phyloP scores from a whole-genome alignment of 2,329 filamentous ascomycete species.

The Alternaria conjuncta region DNA sequence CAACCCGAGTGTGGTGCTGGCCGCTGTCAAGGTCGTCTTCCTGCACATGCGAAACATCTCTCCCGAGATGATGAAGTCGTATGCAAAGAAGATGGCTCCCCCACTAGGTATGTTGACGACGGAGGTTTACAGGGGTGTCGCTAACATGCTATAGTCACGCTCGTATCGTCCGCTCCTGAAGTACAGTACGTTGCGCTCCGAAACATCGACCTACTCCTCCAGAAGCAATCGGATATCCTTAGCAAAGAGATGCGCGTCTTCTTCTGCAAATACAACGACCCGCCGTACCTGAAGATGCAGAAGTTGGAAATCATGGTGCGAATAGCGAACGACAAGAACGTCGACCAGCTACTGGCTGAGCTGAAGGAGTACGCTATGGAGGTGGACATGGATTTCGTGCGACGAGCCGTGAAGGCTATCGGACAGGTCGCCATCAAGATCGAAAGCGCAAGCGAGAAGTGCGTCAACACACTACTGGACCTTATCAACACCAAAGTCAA shows the following conservation, averaged over 20 bases:
- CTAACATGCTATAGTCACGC: slow-evolving; percentile 70
- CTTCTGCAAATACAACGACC: slow-evolving; percentile 99
- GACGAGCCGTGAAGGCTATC: slow-evolving; percentile 92
- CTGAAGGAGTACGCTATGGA: slow-evolving; percentile 97
- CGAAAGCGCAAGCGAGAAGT: slow-evolving; percentile 91
- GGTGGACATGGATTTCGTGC: slow-evolving; percentile 98
- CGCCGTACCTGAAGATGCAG: slow-evolving; percentile 94
- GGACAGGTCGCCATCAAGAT: slow-evolving; percentile 99
- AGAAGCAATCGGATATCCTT: slow-evolving; percentile 94
- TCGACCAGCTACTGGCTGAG: slow-evolving; percentile 91
- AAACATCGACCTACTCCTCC: slow-evolving; percentile 94
- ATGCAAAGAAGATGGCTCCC: slow-evolving; percentile 98
- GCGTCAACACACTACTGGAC: slow-evolving; percentile 90
- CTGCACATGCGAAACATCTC: slow-evolving; percentile 90
- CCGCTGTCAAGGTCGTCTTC: slow-evolving; percentile 98
- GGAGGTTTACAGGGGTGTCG: slow-evolving; percentile 9
- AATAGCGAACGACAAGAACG: slow-evolving; percentile 96
- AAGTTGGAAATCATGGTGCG: slow-evolving; percentile 99
- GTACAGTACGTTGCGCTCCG: slow-evolving; percentile 96
- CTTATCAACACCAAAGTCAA: slow-evolving; percentile 98
- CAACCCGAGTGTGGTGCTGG: slow-evolving; percentile 93
- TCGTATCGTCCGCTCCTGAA: slow-evolving; percentile 93
- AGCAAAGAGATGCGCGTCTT: slow-evolving; percentile 98
- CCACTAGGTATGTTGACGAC: slow-evolving; percentile 73
- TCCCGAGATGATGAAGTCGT: slow-evolving; percentile 78